Base-by-base conservation (phyloP, 2,329 filamentous ascomycete genomes). In the Xylariaceae sp. region DNA sequence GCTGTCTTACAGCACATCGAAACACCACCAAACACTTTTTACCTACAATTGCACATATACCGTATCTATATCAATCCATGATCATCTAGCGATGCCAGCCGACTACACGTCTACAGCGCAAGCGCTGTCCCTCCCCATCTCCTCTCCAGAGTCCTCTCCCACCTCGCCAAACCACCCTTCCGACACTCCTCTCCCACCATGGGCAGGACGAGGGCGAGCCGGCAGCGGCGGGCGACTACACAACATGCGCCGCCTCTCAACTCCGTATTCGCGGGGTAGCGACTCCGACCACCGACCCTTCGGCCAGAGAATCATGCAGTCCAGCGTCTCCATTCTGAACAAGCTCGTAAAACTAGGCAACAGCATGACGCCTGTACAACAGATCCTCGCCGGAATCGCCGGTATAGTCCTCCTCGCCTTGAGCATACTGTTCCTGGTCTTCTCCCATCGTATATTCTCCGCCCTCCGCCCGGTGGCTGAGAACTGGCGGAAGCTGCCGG, bases 381-480 rank as follows among this genome's bases (percentile, higher is more conserved):
- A 80, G 58, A 68, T 82, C 6, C 72, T 84, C 17, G 74, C 85
- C 17, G 67, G 78, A 11, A 51, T 76, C 3, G 80, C 71, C 19
- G 69, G 74, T 9, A 43, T 86, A 14, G 63, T 76, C 0, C 55
- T 75, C n/a, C 68, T 78, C 48, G 73, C 81, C 9, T 62, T 89
- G 11, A 71, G 76, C 27, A 72, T 95, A 46, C 71, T 90, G 5
- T 85, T 89, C 66, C 72, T 95, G 48, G 68, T 92, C 54, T 94
- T 89, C 75, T 89, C 85, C 56, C 85, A 92, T 67, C 72, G 77
- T 57, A 86, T 97, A 65, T 95, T 96, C 72, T 76, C 80, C 32
- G 83, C 78, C 68, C 75, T 97, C 47, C 80, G 77, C 11, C 89
- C 90, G 6, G 69, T 84, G 11, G 89, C 91, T 18, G 77, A 84